Evolutionary conservation across 768 basidiomycete genomes (phyloP).

Genomic region (Podaxis sp.): DNA sequence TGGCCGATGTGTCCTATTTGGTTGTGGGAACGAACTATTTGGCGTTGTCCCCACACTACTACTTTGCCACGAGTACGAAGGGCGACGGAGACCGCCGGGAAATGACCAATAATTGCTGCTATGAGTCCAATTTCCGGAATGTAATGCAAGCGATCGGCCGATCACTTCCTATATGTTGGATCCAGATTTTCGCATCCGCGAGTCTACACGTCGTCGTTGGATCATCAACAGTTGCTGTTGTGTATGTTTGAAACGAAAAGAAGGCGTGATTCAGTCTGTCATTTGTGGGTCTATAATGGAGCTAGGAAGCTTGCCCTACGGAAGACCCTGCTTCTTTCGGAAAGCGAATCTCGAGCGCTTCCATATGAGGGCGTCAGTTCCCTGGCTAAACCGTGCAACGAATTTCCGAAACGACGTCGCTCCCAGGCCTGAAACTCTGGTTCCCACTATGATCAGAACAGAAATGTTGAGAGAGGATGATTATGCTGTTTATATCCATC

Average conservation of each 20-base stretch:
- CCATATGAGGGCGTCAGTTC: constrained; percentile 3
- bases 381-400: not conserved
- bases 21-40: not conserved
- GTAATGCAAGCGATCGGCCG: constrained; percentile 4
- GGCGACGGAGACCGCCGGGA: not conserved
- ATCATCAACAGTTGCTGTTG: constrained; percentile 1
- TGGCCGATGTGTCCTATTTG: not conserved
- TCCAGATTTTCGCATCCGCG: not conserved
- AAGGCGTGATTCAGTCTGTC: constrained; percentile 1
- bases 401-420: not conserved
- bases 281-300: not conserved
- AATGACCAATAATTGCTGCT: no score
- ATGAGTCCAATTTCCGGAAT: not conserved
- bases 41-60: not conserved
- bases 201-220: not conserved
- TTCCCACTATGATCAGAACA: not conserved
- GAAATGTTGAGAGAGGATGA: not conserved
- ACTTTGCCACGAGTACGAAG: not conserved
- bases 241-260: not conserved
- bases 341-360: constrained; percentile 1
- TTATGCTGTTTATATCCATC: not conserved
- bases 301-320: not conserved
- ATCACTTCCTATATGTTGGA: constrained; percentile 1
- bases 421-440: not conserved
- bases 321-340: constrained; percentile 10